Percentiles rank a stretch among this genome's conserved stretches.
These are phyloP conservation scores for Paraleonurus japonicus DNA, from an alignment of 257 asterid genomes.

Conservation along the genomic window DNA sequence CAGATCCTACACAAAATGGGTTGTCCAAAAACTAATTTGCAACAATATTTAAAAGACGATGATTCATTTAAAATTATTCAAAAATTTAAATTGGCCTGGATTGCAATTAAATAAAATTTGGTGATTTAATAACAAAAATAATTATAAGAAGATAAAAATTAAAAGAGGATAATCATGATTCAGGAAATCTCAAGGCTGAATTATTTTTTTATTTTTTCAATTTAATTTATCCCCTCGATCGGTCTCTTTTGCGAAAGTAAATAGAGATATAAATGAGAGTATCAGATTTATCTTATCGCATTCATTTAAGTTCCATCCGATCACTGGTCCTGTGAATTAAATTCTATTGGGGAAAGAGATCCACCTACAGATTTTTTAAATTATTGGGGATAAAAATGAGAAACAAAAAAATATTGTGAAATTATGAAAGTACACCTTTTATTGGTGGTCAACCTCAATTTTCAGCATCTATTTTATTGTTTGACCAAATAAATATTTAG, in stretches of 20 bases:
- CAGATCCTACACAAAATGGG: no score
- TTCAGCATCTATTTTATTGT: neutral
- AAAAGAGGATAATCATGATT: neutral
- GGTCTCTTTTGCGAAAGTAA: neutral
- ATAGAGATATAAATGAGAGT: neutral
- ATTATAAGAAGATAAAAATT: no score
- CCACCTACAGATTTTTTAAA: neutral
- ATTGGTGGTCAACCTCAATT: constrained; percentile 7
- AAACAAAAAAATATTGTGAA: neutral
- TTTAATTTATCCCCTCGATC: neutral
- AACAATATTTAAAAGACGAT: no score
- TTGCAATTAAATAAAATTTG: no score
- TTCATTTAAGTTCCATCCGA: constrained; percentile 1
- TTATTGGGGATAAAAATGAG: neutral
- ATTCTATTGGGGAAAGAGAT: neutral
- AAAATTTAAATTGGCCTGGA: no score
- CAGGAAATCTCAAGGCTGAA: no score
- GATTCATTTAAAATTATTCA: no score
- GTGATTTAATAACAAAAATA: no score
- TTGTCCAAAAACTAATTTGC: no score
- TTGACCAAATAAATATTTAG: neutral
- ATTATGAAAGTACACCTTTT: neutral
- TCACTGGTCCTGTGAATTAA: neutral
- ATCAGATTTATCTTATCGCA: neutral
- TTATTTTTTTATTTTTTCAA: neutral